Percentiles rank a stretch among this genome's conserved stretches.
phyloP scores from a whole-genome alignment of 2,329 filamentous ascomycete genomes.

The Trichoderma atrobrunneum region DNA sequence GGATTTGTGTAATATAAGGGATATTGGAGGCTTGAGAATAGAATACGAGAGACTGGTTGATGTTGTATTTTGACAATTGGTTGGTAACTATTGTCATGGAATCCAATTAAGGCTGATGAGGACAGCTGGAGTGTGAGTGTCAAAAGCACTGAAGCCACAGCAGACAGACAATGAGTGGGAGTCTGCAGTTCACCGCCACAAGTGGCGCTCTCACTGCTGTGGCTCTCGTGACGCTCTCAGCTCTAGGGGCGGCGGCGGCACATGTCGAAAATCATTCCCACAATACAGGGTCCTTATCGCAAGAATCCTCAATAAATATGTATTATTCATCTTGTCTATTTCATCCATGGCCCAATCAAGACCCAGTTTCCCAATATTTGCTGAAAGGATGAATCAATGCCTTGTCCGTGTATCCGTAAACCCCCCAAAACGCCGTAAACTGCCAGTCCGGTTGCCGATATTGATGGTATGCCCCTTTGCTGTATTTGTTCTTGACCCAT shows the following conservation, averaged over 20 bases:
- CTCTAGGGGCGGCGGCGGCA: not conserved
- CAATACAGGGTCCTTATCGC: not conserved
- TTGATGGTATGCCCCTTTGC: not conserved
- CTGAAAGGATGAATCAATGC: not conserved
- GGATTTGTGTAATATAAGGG: not conserved
- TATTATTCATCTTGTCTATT: conserved; percentile 1
- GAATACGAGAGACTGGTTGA: not conserved
- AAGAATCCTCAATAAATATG: not conserved
- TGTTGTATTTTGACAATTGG: not conserved
- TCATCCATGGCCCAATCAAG: not conserved
- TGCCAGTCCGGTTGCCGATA: not conserved
- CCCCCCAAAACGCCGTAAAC: conserved; percentile 20
- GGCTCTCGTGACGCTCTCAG: not conserved
- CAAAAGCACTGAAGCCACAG: not conserved
- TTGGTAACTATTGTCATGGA: not conserved
- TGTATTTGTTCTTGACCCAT: not conserved
- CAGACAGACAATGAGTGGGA: not conserved
- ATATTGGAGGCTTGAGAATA: not conserved
- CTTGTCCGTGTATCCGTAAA: conserved; percentile 8
- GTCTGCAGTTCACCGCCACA: conserved; percentile 6
- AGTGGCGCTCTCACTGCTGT: conserved; percentile 3
- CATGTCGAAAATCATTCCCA: not conserved
- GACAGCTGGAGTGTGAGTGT: not conserved
- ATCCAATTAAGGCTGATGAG: not conserved
- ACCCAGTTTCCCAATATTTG: not conserved